phyloP scores from a whole-genome alignment of 2,329 filamentous ascomycete genomes.

The Nectriaceae sp. region DNA sequence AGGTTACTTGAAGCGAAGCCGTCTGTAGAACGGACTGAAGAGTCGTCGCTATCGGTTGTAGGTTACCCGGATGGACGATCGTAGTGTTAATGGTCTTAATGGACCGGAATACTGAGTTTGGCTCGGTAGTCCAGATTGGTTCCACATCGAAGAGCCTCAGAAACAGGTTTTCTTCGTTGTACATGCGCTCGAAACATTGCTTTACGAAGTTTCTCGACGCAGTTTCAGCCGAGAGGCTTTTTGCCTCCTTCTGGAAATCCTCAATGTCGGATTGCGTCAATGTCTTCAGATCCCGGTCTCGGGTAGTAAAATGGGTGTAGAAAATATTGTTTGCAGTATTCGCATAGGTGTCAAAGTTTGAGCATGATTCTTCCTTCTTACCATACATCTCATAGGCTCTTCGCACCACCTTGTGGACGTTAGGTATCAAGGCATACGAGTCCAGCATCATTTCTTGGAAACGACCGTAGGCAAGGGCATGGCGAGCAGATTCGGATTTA shows the following conservation, averaged over 20 bases:
- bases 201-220: constrained; percentile 60
- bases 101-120: constrained; percentile 51
- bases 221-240: constrained; percentile 52
- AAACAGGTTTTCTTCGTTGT: constrained; percentile 56
- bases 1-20: constrained; percentile 51
- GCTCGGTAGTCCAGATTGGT: constrained; percentile 51
- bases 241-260: constrained; percentile 54
- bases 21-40: constrained; percentile 52
- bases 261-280: constrained; percentile 57
- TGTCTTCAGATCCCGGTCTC: constrained; percentile 55
- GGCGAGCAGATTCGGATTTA: constrained; percentile 59
- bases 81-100: constrained; percentile 52
- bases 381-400: constrained; percentile 56
- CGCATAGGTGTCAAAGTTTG: constrained; percentile 53
- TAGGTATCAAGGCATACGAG: constrained; percentile 57
- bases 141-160: constrained; percentile 58
- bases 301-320: constrained; percentile 52
- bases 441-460: constrained; percentile 61
- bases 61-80: constrained; percentile 55
- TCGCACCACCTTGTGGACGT: constrained; percentile 54
- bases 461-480: constrained; percentile 61
- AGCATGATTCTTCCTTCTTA: constrained; percentile 42
- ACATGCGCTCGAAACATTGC: constrained; percentile 60
- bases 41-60: constrained; percentile 52
- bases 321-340: constrained; percentile 58